A percentile compares a stretch with the other conserved stretches of the same genome.
Conservation (phyloP, 1,139 yeast species). For the Blastobotrys indianensis region DNA sequence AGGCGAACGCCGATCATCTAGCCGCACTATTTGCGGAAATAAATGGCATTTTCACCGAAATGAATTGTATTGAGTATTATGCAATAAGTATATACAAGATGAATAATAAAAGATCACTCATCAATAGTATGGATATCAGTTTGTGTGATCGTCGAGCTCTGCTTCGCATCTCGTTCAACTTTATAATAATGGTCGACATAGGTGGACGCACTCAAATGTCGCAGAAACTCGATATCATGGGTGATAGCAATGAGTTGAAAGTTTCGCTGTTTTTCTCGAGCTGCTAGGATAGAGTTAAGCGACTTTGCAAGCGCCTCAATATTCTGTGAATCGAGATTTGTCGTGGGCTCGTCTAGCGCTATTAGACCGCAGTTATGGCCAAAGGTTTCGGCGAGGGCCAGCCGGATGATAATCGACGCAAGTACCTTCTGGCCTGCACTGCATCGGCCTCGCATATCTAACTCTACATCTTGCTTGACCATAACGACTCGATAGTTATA, state of each 20-base stretch:
- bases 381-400: slow-evolving; percentile 93
- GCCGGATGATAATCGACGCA: slow-evolving; percentile 83
- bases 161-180: slow-evolving; percentile 73
- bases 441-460: slow-evolving; percentile 97
- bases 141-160: slow-evolving; percentile 2
- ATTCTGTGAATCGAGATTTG: slow-evolving; percentile 86
- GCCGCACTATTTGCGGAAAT: too few species aligned
- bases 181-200: slow-evolving; percentile 88
- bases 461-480: slow-evolving; percentile 85
- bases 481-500: slow-evolving; percentile 93
- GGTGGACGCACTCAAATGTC: slow-evolving; percentile 75
- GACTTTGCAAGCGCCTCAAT: slow-evolving; percentile 83
- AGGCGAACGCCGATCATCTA: too few species aligned
- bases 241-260: slow-evolving; percentile 94
- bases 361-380: slow-evolving; percentile 93
- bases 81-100: too few species aligned
- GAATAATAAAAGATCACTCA: neutral
- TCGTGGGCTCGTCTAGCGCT: slow-evolving; percentile 96
- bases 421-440: slow-evolving; percentile 97
- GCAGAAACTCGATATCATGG: slow-evolving; percentile 87
- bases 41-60: too few species aligned
- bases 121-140: slow-evolving; percentile 6
- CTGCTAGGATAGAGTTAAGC: slow-evolving; percentile 65
- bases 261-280: slow-evolving; percentile 71
- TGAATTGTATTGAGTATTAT: too few species aligned